Evolutionary conservation across 2,329 filamentous ascomycete genomes (phyloP), one percentile per base, ranked within the genome.

Genomic region (Fusarium subglutinans): DNA sequence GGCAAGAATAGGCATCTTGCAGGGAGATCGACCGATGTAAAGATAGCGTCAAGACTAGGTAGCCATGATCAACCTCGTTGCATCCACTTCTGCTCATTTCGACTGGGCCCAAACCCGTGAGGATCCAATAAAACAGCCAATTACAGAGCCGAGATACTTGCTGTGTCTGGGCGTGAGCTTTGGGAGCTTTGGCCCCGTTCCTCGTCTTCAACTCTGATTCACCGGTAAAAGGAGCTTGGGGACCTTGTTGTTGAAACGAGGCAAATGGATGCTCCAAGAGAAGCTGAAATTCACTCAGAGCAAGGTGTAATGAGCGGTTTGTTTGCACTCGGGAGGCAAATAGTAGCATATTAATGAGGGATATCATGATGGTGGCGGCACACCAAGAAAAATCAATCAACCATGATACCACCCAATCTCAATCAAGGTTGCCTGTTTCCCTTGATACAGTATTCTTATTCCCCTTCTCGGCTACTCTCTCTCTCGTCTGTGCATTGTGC

Each of bases 21-120:
- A 66, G 45, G 59, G 70, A 55, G 57, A 74, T 73, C 62, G 70
- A 74, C 68, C 57, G 63, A 72, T 74, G 54, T 54, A 63, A 43
- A 66, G 62, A 76, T 73, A 70, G 71, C 69, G 69, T 62, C 67
- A 61, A 66, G 56, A 60, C 63, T 68, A 70, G 35, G 35, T 17
- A 37, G 48, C 41, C 48, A 62, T 63, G 45, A 57, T 48, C 63
- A 63, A 62, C 47, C 57, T 69, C 37, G 66, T 54, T 66, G 53
- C 61, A 67, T 60, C 76, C 76, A 78, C 76, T 74, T 73, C 62
- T 69, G 63, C 43, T 69, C 71, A 78, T 78, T 78, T 78, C 76
- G 63, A 69, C 70, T 66, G 69, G 66, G 60, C 24, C 55, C 37
- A 38, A 18, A 18, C 37, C 37, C 58, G 33, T 53, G 54, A 57